A percentile compares a stretch with the other conserved stretches of the same genome.
Conservation (phyloP, 371 early-diverging fungal genomes). For the Quaeritorhiza haematococci region DNA sequence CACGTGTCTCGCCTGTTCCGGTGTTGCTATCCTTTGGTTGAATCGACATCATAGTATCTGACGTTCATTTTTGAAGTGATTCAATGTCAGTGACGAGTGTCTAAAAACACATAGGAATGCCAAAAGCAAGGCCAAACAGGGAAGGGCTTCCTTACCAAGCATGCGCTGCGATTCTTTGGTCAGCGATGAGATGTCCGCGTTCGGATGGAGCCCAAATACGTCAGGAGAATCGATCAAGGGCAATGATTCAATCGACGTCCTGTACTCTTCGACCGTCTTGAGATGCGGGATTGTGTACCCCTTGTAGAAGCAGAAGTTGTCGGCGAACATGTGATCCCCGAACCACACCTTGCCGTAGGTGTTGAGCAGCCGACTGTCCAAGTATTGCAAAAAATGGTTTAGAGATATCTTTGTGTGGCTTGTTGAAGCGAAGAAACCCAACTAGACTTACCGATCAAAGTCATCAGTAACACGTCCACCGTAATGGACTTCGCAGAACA, state of each 20-base stretch:
- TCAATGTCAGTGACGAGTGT: conserved; percentile 7
- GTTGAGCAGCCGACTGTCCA: conserved; percentile 43
- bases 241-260: conserved; percentile 45
- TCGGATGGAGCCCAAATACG: conserved; percentile 60
- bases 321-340: conserved; percentile 58
- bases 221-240: conserved; percentile 55
- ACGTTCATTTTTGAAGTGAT: background rate
- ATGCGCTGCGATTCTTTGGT: conserved; percentile 53
- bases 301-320: conserved; percentile 50
- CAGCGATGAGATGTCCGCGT: conserved; percentile 55
- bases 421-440: background rate
- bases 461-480: conserved; percentile 62
- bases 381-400: background rate
- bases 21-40: conserved; percentile 56
- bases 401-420: background rate
- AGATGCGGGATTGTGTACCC: conserved; percentile 53
- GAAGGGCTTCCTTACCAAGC: conserved; percentile 43
- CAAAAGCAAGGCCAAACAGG: conserved; percentile 5
- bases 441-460: conserved; percentile 42
- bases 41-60: conserved; percentile 57
- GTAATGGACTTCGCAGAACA: conserved; percentile 63
- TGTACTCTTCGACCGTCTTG: conserved; percentile 55
- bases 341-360: conserved; percentile 60
- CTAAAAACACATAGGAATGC: background rate
- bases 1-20: conserved; percentile 52